A percentile compares a stretch with the other conserved stretches of the same genome.
These are phyloP conservation scores for Dorcoceras hygrometricum DNA, from an alignment of 257 asterid species.

Conservation along the genomic window DNA sequence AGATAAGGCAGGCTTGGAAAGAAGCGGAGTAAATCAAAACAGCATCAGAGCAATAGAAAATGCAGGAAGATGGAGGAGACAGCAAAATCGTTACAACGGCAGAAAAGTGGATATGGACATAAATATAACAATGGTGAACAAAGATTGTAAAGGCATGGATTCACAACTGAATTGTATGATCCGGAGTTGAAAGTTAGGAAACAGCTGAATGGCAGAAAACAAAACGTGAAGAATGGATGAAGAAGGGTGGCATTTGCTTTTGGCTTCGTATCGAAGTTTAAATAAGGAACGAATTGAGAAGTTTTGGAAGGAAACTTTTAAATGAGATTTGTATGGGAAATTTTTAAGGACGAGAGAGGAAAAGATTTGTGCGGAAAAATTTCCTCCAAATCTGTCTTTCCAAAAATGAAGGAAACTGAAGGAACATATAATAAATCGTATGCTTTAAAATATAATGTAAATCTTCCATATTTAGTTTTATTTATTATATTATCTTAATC, in stretches of 20 bases:
- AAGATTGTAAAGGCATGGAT: not conserved
- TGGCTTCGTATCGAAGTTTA: too few species aligned
- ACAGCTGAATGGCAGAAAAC: conserved; percentile 26
- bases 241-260: conserved; percentile 43
- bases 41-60: conserved; percentile 10
- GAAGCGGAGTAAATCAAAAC: not conserved
- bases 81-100: conserved; percentile 18
- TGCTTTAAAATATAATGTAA: too few species aligned
- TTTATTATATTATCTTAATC: too few species aligned
- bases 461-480: too few species aligned
- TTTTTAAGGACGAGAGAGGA: too few species aligned
- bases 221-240: conserved; percentile 39
- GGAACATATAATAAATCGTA: too few species aligned
- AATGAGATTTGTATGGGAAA: too few species aligned
- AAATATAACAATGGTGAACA: not conserved
- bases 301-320: too few species aligned
- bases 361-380: too few species aligned
- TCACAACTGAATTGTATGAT: conserved; percentile 4
- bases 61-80: conserved; percentile 11
- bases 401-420: too few species aligned
- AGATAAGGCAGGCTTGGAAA: not conserved
- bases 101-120: not conserved
- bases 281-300: too few species aligned
- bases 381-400: too few species aligned
- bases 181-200: conserved; percentile 8